A percentile compares a stretch with the other conserved stretches of the same genome.
These are phyloP conservation scores for Fragaria ananassa DNA, from an alignment of 306 rosid species.

Conservation along the genomic window DNA sequence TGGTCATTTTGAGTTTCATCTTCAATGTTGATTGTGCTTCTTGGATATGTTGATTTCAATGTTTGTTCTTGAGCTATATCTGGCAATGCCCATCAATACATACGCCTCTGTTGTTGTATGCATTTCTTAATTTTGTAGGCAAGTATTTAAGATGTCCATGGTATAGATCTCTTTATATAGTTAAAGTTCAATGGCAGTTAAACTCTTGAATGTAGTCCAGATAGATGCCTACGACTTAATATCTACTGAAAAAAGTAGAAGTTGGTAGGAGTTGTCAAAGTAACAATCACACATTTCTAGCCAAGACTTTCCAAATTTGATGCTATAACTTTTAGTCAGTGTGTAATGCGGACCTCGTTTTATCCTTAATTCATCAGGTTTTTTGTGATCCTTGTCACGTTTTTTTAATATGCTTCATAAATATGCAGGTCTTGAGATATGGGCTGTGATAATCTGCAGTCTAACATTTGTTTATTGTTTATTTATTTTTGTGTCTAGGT, in stretches of 20 bases:
- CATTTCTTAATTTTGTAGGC: neutral
- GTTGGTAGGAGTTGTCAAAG: neutral
- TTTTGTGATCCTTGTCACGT: neutral
- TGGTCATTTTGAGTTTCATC: neutral
- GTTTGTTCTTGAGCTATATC: neutral
- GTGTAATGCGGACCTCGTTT: neutral
- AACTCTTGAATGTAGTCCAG: neutral
- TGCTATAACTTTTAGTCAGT: neutral
- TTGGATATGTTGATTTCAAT: neutral
- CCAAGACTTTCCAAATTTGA: neutral
- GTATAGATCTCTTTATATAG: neutral
- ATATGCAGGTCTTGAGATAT: neutral
- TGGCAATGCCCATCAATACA: neutral
- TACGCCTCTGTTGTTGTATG: neutral
- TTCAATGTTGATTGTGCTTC: neutral
- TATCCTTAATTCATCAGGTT: neutral
- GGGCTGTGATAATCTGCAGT: neutral
- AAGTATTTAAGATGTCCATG: neutral
- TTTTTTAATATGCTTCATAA: neutral
- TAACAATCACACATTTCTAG: neutral
- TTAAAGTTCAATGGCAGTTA: neutral
- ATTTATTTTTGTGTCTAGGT: constrained; percentile 46
- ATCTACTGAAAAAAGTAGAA: neutral
- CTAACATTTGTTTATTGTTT: constrained; percentile 7
- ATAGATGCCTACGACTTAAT: neutral